Percentiles rank a stretch among this genome's conserved stretches.
These are phyloP conservation scores for Cadophora malorum DNA, from an alignment of 2,329 filamentous ascomycete species.

Conservation along the genomic window DNA sequence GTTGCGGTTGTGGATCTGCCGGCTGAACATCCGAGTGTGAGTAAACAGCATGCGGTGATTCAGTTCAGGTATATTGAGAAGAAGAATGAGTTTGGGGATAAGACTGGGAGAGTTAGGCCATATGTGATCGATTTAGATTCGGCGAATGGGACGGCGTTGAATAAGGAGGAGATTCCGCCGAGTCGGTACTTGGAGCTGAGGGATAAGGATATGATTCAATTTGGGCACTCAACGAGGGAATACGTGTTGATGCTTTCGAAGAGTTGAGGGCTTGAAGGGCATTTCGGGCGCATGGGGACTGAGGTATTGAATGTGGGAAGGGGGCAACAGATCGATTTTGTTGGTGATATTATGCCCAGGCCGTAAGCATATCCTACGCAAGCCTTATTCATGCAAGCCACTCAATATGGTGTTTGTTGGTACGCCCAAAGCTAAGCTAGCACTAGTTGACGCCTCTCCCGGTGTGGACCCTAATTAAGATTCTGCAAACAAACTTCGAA, in stretches of 20 bases:
- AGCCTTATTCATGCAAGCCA: background rate
- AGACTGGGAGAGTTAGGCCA: constrained; percentile 77
- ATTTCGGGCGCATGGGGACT: background rate
- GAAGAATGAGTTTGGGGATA: constrained; percentile 86
- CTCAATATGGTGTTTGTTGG: background rate
- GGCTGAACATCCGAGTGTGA: constrained; percentile 89
- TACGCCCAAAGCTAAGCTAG: background rate
- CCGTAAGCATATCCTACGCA: background rate
- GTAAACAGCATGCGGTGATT: constrained; percentile 93
- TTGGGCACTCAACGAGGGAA: constrained; percentile 87
- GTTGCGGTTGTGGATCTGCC: constrained; percentile 79
- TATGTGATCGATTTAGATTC: constrained; percentile 95
- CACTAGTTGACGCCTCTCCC: background rate
- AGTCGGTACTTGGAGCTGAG: constrained; percentile 85
- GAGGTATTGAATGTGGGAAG: background rate
- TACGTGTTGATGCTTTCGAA: constrained; percentile 88
- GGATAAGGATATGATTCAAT: constrained; percentile 87
- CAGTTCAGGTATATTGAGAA: constrained; percentile 89
- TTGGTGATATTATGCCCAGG: background rate
- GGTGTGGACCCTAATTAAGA: background rate
- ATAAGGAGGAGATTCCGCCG: constrained; percentile 73
- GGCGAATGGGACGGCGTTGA: constrained; percentile 86
- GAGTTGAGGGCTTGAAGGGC: background rate
- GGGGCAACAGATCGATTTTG: background rate
- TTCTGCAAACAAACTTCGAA: background rate